phyloP scores from a whole-genome alignment of 371 early-diverging fungal species.

The Zychaea mexicana region DNA sequence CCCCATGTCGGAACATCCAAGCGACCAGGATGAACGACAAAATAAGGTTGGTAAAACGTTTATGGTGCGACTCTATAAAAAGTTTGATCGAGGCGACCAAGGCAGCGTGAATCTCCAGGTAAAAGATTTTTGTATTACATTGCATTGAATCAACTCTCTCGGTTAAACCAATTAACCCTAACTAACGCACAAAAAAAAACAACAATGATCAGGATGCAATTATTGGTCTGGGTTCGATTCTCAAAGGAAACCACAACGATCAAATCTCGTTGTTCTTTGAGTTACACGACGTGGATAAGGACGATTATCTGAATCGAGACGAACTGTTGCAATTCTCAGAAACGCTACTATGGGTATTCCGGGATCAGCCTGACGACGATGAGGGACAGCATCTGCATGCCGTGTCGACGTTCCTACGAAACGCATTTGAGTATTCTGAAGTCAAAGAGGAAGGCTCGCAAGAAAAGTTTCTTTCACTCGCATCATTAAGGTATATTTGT shows the following conservation, averaged over 20 bases:
- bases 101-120: conserved; percentile 67
- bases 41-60: conserved; percentile 50
- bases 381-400: conserved; percentile 53
- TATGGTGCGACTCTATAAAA: conserved; percentile 54
- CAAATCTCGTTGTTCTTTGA: conserved; percentile 85
- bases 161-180: not conserved
- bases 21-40: conserved; percentile 31
- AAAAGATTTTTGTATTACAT: too few relatives aligned
- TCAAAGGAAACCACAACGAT: conserved; percentile 79
- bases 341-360: conserved; percentile 80
- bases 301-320: conserved; percentile 75
- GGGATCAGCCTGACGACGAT: conserved; percentile 61
- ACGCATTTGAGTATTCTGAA: conserved; percentile 72
- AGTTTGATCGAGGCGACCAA: conserved; percentile 57
- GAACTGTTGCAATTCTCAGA: conserved; percentile 91
- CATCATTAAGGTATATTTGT: conserved; percentile 35
- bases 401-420: conserved; percentile 72
- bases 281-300: conserved; percentile 78
- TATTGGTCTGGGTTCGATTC: conserved; percentile 74
- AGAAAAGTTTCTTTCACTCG: conserved; percentile 38
- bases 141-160: too few relatives aligned
- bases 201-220: conserved; percentile 67
- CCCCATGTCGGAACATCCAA: conserved; percentile 5
- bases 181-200: not conserved
- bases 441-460: conserved; percentile 18